These are phyloP conservation scores for Clonostachys sp. DNA, from an alignment of 2,329 filamentous ascomycete genomes.

Conservation along the genomic window DNA sequence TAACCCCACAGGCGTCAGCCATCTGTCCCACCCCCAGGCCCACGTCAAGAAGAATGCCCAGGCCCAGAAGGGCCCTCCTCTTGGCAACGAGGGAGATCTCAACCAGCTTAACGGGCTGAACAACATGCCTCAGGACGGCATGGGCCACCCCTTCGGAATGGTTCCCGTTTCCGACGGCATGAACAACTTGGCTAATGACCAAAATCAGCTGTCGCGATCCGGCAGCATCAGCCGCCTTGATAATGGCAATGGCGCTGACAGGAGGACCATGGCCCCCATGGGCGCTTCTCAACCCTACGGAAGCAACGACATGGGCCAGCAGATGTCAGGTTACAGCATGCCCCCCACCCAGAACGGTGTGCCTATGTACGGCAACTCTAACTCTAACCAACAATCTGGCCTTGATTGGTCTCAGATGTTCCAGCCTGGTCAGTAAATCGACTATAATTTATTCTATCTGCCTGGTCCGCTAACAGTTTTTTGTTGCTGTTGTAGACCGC, in stretches of 20 bases:
- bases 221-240: conserved; percentile 56
- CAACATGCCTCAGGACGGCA: conserved; percentile 51
- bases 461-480: no score
- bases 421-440: conserved; percentile 60
- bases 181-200: conserved; percentile 55
- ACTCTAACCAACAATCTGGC: conserved; percentile 56
- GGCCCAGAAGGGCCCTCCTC: conserved; percentile 49
- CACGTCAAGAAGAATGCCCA: conserved; percentile 76
- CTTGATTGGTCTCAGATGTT: conserved; percentile 79
- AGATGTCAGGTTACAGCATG: conserved; percentile 62
- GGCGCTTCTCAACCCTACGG: conserved; percentile 51
- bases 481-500: conserved; percentile 59
- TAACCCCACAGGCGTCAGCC: conserved; percentile 90
- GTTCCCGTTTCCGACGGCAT: conserved; percentile 52
- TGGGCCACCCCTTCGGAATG: conserved; percentile 54
- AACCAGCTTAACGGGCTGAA: conserved; percentile 58
- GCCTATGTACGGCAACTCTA: conserved; percentile 57
- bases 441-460: no score
- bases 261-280: conserved; percentile 50
- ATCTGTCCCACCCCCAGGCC: conserved; percentile 87
- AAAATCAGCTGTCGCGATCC: conserved; percentile 57
- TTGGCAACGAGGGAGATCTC: conserved; percentile 49
- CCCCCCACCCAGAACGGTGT: conserved; percentile 58
- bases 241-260: conserved; percentile 50
- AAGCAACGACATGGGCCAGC: conserved; percentile 51